Conservation (phyloP, 208 protist genomes). For the Trypanosomatidae sp. region DNA sequence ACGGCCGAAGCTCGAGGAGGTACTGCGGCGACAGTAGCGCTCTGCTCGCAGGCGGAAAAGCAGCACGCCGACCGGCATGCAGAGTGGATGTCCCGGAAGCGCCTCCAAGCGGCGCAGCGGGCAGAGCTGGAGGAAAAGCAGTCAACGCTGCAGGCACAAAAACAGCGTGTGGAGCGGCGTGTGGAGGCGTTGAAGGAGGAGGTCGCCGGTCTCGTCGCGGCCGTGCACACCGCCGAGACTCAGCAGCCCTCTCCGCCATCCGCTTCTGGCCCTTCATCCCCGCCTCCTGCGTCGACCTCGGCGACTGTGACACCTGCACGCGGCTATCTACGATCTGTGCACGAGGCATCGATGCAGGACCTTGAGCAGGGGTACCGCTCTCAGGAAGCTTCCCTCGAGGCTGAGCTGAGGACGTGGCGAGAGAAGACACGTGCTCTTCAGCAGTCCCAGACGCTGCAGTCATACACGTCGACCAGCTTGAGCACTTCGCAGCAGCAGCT, state of each 20-base stretch:
- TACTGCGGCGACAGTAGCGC: not conserved
- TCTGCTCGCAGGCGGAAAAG: slow-evolving; percentile 14
- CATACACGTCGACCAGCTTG: slow-evolving; percentile 2
- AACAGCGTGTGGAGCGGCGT: slow-evolving; percentile 14
- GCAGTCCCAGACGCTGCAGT: slow-evolving; percentile 3
- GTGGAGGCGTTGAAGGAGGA: slow-evolving; percentile 11
- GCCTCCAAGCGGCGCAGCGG: slow-evolving; percentile 5
- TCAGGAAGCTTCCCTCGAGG: slow-evolving; percentile 31
- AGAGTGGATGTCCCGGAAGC: slow-evolving; percentile 7
- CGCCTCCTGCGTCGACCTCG: not conserved
- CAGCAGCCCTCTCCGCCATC: not conserved
- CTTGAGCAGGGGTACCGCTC: slow-evolving; percentile 38
- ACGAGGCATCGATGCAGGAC: slow-evolving; percentile 31
- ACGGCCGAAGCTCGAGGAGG: slow-evolving; percentile 7
- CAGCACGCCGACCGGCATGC: slow-evolving; percentile 19
- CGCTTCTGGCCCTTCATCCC: slow-evolving; percentile 1
- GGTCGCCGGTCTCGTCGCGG: slow-evolving; percentile 3
- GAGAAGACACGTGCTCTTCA: slow-evolving; percentile 14
- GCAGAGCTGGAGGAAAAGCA: slow-evolving; percentile 7
- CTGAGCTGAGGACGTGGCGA: slow-evolving; percentile 27
- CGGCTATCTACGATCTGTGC: slow-evolving; percentile 11
- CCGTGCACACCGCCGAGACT: not conserved
- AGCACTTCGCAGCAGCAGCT: slow-evolving; percentile 26
- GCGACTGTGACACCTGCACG: not conserved
- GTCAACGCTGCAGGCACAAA: slow-evolving; percentile 5